A percentile compares a stretch with the other conserved stretches of the same genome.
Evolutionary conservation across 495 filamentous ascomycete genomes (phyloP).

Genomic region (Xylaria telfairii): DNA sequence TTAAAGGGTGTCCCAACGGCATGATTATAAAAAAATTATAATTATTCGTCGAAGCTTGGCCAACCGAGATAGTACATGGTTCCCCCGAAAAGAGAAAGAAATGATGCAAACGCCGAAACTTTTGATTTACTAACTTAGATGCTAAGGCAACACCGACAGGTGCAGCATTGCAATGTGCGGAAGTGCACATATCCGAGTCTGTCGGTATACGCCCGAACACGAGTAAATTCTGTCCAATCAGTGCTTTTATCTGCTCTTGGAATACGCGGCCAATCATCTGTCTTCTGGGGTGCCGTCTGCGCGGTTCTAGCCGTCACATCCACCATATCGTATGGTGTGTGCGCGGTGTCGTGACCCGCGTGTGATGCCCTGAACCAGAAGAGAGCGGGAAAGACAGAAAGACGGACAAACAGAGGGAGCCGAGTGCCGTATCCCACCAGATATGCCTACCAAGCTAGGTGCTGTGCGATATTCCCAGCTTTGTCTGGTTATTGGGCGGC

Average conservation of each 20-base stretch:
- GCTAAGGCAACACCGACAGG: not conserved
- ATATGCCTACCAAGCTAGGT: too few relatives aligned
- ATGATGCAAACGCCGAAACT: too few relatives aligned
- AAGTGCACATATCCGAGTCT: not conserved
- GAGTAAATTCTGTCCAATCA: too few relatives aligned
- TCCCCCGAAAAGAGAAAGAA: not conserved
- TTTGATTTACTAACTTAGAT: too few relatives aligned
- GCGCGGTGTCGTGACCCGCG: not conserved
- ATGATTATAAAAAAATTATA: not conserved
- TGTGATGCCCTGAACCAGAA: not conserved
- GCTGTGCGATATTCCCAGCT: not conserved
- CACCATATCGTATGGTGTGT: not conserved
- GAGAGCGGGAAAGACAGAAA: not conserved
- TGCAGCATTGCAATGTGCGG: not conserved
- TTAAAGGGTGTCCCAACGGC: not conserved
- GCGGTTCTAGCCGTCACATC: not conserved
- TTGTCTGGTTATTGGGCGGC: slow-evolving; percentile 1
- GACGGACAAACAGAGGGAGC: not conserved
- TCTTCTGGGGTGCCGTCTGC: not conserved
- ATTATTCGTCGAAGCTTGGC: not conserved
- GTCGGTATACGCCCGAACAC: too few relatives aligned
- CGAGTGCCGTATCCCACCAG: slow-evolving; percentile 4
- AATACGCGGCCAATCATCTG: not conserved
- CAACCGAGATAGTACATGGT: not conserved
- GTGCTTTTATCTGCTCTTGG: not conserved